phyloP scores from a whole-genome alignment of 2,329 filamentous ascomycete genomes.

The Macroventuria anomochaeta region DNA sequence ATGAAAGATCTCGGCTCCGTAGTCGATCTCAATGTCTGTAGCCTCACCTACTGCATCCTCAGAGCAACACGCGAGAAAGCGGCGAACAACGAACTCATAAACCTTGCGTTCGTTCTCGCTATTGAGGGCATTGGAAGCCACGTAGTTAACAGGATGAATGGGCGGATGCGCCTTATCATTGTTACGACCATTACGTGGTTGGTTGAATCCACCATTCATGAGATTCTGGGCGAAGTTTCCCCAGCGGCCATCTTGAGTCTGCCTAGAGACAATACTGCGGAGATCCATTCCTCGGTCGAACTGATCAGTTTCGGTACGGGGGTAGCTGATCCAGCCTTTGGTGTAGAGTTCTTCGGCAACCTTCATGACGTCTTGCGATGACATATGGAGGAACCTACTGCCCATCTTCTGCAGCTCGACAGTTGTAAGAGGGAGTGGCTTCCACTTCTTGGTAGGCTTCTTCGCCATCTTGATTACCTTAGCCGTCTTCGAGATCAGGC shows the following conservation, averaged over 20 bases:
- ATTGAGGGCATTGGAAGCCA: conserved; percentile 65
- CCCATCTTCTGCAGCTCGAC: conserved; percentile 97
- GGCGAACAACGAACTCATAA: conserved; percentile 90
- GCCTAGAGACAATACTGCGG: conserved; percentile 79
- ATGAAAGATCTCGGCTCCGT: conserved; percentile 82
- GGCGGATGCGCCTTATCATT: conserved; percentile 98
- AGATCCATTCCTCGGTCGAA: conserved; percentile 92
- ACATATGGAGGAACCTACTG: conserved; percentile 86
- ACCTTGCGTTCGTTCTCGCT: conserved; percentile 73
- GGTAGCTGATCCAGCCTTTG: conserved; percentile 96
- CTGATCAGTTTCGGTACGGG: conserved; percentile 93
- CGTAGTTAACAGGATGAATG: conserved; percentile 93
- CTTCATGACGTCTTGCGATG: conserved; percentile 87
- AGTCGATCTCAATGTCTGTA: conserved; percentile 83
- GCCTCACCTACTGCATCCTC: conserved; percentile 88
- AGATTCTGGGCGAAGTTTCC: conserved; percentile 79
- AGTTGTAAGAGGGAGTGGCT: conserved; percentile 89
- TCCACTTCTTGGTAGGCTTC: conserved; percentile 93
- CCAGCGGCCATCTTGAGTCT: conserved; percentile 78
- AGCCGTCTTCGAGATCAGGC: conserved; percentile 75
- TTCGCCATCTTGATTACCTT: conserved; percentile 85
- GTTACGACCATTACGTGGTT: conserved; percentile 81
- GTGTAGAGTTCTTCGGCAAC: conserved; percentile 87
- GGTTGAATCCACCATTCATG: conserved; percentile 76
- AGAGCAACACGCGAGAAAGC: conserved; percentile 94